Conservation (phyloP, 2,329 filamentous ascomycete genomes). For the Ampelomyces quisqualis region DNA sequence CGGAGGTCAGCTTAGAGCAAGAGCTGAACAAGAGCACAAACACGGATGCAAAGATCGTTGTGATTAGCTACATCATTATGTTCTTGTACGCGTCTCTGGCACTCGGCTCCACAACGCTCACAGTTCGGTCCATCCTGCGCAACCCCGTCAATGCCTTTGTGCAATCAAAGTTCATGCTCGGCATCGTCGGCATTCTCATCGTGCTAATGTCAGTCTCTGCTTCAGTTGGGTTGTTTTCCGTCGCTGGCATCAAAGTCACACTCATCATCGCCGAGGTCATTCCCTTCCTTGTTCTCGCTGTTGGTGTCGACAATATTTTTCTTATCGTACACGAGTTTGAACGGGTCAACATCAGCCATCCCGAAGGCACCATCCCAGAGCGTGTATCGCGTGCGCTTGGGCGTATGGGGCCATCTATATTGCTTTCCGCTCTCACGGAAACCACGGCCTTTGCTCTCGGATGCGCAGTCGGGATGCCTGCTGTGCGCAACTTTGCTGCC, state of each 20-base stretch:
- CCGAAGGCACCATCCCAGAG: slow-evolving; percentile 83
- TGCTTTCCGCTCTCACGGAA: slow-evolving; percentile 92
- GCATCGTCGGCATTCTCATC: slow-evolving; percentile 91
- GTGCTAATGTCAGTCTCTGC: slow-evolving; percentile 97
- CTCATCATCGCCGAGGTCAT: slow-evolving; percentile 98
- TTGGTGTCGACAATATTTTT: slow-evolving; percentile 99
- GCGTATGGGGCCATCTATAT: slow-evolving; percentile 93
- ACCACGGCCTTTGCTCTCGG: slow-evolving; percentile 91
- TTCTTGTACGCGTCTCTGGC: slow-evolving; percentile 95
- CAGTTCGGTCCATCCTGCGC: slow-evolving; percentile 70
- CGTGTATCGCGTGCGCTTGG: slow-evolving; percentile 86
- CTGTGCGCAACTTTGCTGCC: slow-evolving; percentile 93
- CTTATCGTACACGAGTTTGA: slow-evolving; percentile 98
- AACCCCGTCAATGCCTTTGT: slow-evolving; percentile 85
- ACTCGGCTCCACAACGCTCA: slow-evolving; percentile 82
- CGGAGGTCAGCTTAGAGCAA: slow-evolving; percentile 90
- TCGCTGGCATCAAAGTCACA: slow-evolving; percentile 87
- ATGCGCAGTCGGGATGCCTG: slow-evolving; percentile 94
- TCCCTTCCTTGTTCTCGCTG: slow-evolving; percentile 91
- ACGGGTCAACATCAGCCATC: slow-evolving; percentile 86
- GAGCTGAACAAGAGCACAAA: slow-evolving; percentile 98
- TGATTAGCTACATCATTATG: slow-evolving; percentile 98
- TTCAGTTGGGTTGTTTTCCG: slow-evolving; percentile 92
- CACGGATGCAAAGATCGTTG: slow-evolving; percentile 94
- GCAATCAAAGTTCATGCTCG: slow-evolving; percentile 94